Conservation (phyloP, 2,329 filamentous ascomycete genomes). For the Thelonectria blattea region DNA sequence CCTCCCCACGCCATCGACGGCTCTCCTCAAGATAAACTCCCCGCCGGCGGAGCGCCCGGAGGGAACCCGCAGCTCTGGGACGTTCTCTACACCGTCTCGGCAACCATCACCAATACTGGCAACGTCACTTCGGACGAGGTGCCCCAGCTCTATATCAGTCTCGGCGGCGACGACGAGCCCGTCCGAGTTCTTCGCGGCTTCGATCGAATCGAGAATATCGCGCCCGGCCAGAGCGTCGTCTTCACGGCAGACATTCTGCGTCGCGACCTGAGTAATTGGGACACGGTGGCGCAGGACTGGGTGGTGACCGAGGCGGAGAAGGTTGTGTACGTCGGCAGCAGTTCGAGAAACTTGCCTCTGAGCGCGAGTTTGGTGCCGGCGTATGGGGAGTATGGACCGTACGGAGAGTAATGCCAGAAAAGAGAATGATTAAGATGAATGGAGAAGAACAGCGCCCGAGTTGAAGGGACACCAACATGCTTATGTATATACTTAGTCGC, state of each 20-base stretch:
- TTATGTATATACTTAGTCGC: constrained; percentile 13
- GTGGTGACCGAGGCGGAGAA: constrained; percentile 60
- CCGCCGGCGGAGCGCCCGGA: constrained; percentile 62
- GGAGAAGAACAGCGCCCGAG: not conserved
- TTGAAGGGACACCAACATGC: not conserved
- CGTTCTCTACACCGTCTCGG: constrained; percentile 69
- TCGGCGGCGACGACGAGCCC: constrained; percentile 79
- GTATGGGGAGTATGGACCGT: not conserved
- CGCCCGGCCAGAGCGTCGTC: constrained; percentile 68
- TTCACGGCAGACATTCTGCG: constrained; percentile 76
- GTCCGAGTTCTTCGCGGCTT: constrained; percentile 76
- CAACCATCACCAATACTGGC: constrained; percentile 76
- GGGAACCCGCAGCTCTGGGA: constrained; percentile 73
- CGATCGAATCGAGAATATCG: constrained; percentile 72
- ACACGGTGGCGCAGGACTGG: constrained; percentile 82
- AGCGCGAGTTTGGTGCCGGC: constrained; percentile 24
- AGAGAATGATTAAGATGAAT: not conserved
- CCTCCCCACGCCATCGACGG: constrained; percentile 63
- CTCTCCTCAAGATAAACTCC: constrained; percentile 60
- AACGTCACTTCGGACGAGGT: constrained; percentile 70
- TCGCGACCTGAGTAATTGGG: constrained; percentile 89
- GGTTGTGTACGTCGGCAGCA: constrained; percentile 61
- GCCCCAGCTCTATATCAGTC: constrained; percentile 78
- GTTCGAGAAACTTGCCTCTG: constrained; percentile 61
- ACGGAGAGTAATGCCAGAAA: not conserved